phyloP scores from a whole-genome alignment of 2,329 filamentous ascomycete species.

The Pseudovirgaria hyperparasitica region DNA sequence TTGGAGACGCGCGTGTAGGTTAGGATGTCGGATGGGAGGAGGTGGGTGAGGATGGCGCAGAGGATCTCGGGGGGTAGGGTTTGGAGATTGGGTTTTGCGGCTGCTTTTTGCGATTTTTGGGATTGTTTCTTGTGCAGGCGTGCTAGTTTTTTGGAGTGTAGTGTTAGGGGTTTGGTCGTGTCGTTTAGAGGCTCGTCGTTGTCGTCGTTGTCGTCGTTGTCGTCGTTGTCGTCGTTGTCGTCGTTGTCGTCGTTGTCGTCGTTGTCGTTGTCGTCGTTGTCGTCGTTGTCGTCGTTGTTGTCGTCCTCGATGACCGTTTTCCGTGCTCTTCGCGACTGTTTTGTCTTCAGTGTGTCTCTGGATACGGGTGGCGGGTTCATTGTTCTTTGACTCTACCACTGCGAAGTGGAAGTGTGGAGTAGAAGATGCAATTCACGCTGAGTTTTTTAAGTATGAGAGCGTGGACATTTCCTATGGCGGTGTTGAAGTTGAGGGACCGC shows the following conservation, averaged over 20 bases:
- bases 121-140: constrained; percentile 31
- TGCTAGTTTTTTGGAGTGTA: constrained; percentile 41
- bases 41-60: constrained; percentile 32
- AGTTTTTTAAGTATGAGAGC: too few relatives aligned
- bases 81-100: constrained; percentile 24
- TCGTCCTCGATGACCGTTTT: constrained; percentile 8
- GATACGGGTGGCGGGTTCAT: too few relatives aligned
- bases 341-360: too few relatives aligned
- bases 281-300: constrained; percentile 22
- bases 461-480: too few relatives aligned
- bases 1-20: constrained; percentile 31
- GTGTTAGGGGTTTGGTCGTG: constrained; percentile 34
- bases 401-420: too few relatives aligned
- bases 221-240: constrained; percentile 2
- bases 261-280: constrained; percentile 12
- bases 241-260: constrained; percentile 4
- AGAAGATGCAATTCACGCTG: too few relatives aligned
- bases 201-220: constrained; percentile 10
- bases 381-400: too few relatives aligned
- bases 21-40: constrained; percentile 40
- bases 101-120: constrained; percentile 15
- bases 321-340: too few relatives aligned
- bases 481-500: too few relatives aligned
- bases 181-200: constrained; percentile 36
- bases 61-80: constrained; percentile 43